Evolutionary conservation across 805 yeast species (phyloP).

Genomic region (Saccharomycopsis fermentans): DNA sequence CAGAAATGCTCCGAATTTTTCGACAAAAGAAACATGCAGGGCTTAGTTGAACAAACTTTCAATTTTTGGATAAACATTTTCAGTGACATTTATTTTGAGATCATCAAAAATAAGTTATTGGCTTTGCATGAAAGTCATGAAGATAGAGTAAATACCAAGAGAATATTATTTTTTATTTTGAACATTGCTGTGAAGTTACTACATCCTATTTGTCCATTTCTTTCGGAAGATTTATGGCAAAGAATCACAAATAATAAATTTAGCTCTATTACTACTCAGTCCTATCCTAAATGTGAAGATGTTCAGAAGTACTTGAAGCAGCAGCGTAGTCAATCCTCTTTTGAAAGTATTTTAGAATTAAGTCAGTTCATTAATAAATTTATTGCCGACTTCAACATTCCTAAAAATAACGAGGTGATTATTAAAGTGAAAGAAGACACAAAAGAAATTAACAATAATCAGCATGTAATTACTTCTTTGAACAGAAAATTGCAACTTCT

Average conservation of each 20-base stretch:
- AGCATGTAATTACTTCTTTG: neutral
- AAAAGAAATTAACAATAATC: neutral
- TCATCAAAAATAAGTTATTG: slow-evolving; percentile 82
- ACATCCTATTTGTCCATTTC: slow-evolving; percentile 96
- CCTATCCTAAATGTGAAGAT: neutral
- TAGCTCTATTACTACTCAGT: slow-evolving; percentile 39
- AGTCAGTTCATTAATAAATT: slow-evolving; percentile 87
- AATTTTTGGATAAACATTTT: slow-evolving; percentile 87
- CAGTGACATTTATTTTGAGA: slow-evolving; percentile 96
- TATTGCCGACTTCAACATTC: slow-evolving; percentile 76
- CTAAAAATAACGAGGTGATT: slow-evolving; percentile 77
- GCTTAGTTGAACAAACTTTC: slow-evolving; percentile 74
- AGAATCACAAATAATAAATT: slow-evolving; percentile 80
- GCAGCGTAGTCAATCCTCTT: slow-evolving; percentile 40
- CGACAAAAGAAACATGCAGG: slow-evolving; percentile 75
- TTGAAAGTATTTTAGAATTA: slow-evolving; percentile 73
- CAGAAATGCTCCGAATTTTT: slow-evolving; percentile 24
- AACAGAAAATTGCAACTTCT: slow-evolving; percentile 1
- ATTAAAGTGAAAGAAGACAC: slow-evolving; percentile 36
- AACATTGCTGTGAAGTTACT: slow-evolving; percentile 84
- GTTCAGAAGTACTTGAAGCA: no score
- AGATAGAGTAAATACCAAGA: slow-evolving; percentile 47
- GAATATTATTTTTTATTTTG: slow-evolving; percentile 82
- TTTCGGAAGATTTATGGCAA: slow-evolving; percentile 98
- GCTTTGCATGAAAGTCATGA: slow-evolving; percentile 34